Percentiles rank a stretch among this genome's conserved stretches.
These are phyloP conservation scores for Aegilops tauschii DNA, from an alignment of 176 grass and related monocot genomes.

Conservation along the genomic window DNA sequence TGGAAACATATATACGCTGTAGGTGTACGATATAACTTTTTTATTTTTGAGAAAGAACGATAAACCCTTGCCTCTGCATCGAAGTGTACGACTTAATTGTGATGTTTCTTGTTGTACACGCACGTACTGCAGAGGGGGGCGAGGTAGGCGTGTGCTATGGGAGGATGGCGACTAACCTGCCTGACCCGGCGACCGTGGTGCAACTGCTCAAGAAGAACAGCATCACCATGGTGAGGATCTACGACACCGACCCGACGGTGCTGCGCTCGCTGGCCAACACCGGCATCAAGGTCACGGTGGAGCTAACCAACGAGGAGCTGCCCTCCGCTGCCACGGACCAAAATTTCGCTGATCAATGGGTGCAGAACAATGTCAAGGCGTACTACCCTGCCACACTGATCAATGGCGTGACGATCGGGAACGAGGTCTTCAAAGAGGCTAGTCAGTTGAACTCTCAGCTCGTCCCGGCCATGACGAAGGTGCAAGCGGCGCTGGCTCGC, in stretches of 20 bases:
- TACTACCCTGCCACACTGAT: conserved; percentile 55
- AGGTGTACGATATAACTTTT: too few species aligned
- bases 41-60: too few species aligned
- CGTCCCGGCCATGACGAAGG: conserved; percentile 47
- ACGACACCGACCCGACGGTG: conserved; percentile 42
- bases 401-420: conserved; percentile 52
- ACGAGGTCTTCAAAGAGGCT: conserved; percentile 59
- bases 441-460: conserved; percentile 4
- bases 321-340: conserved; percentile 7
- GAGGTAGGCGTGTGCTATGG: conserved; percentile 68
- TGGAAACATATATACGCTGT: too few species aligned
- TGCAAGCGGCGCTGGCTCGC: conserved; percentile 36
- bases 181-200: conserved; percentile 36
- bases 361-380: conserved; percentile 21
- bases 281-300: conserved; percentile 45
- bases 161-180: conserved; percentile 51
- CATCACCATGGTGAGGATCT: conserved; percentile 56
- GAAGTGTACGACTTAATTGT: too few species aligned
- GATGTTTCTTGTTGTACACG: too few species aligned
- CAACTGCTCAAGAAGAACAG: conserved; percentile 50
- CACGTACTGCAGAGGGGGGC: conserved; percentile 25
- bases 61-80: too few species aligned
- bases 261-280: conserved; percentile 44
- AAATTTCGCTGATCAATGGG: conserved; percentile 38
- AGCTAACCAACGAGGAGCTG: conserved; percentile 50